phyloP scores from a whole-genome alignment of 1,284 basidiomycete species.

The Ustilago nuda region DNA sequence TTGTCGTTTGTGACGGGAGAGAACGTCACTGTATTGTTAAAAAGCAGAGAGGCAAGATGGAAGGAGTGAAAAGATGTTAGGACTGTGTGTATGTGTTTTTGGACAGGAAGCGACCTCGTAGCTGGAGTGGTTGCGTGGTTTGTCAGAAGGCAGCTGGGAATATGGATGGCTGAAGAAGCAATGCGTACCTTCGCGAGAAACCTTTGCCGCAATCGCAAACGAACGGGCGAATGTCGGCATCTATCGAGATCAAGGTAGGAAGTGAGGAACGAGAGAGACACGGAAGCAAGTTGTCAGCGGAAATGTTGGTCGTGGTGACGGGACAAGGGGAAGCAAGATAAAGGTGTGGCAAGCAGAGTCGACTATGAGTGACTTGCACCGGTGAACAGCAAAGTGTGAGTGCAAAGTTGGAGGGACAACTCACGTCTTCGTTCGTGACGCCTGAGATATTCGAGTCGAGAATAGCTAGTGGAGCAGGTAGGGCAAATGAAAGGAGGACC shows the following conservation, averaged over 20 bases:
- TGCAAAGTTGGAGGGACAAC: slow-evolving; percentile 9
- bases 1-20: slow-evolving; percentile 66
- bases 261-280: not conserved
- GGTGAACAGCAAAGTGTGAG: not conserved
- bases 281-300: not conserved
- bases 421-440: slow-evolving; percentile 66
- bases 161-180: not conserved
- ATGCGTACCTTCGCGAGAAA: slow-evolving; percentile 62
- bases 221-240: slow-evolving; percentile 67
- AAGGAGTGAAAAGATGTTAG: not conserved
- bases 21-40: slow-evolving; percentile 53
- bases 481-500: slow-evolving; percentile 67
- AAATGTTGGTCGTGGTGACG: not conserved
- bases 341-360: not conserved
- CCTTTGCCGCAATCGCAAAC: slow-evolving; percentile 68
- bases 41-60: not conserved
- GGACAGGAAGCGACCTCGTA: not conserved
- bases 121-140: not conserved
- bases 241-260: slow-evolving; percentile 11
- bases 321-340: not conserved
- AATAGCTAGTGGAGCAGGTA: slow-evolving; percentile 67
- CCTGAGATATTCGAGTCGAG: slow-evolving; percentile 66
- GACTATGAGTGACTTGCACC: not conserved
- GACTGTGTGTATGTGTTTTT: not conserved
- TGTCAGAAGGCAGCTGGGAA: not conserved